These are phyloP conservation scores for Manihot esculenta DNA, from an alignment of 441 rosid genomes.

Conservation along the genomic window DNA sequence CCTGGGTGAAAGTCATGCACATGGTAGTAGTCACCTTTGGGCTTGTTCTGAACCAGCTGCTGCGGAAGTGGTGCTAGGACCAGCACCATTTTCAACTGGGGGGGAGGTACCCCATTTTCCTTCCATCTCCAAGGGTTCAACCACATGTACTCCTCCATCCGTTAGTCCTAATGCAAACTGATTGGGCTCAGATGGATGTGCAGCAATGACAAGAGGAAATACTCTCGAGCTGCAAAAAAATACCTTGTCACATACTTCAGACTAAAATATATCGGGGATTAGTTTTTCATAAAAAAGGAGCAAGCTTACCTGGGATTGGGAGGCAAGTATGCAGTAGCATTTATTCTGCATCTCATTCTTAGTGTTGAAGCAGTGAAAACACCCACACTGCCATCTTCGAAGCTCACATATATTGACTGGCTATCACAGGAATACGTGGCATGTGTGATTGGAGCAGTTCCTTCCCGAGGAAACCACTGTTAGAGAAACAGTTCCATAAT, in stretches of 20 bases:
- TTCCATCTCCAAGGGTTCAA: constrained; percentile 70
- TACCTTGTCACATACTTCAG: constrained; percentile 8
- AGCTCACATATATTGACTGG: constrained; percentile 68
- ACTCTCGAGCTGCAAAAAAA: constrained; percentile 57
- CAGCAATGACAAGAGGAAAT: constrained; percentile 72
- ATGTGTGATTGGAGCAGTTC: constrained; percentile 71
- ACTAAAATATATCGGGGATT: neutral
- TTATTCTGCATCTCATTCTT: constrained; percentile 71
- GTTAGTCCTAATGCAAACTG: constrained; percentile 81
- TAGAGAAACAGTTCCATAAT: constrained; percentile 13
- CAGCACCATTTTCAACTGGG: constrained; percentile 59
- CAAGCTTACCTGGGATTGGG: constrained; percentile 57
- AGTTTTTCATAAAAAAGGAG: no score
- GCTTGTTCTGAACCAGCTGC: constrained; percentile 52
- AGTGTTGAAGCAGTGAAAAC: constrained; percentile 61
- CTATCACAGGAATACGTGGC: constrained; percentile 83
- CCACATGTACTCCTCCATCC: constrained; percentile 68
- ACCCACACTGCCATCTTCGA: constrained; percentile 70
- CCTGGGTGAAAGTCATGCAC: constrained; percentile 20
- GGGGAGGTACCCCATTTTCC: constrained; percentile 80
- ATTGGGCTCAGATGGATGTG: constrained; percentile 73
- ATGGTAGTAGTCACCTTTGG: constrained; percentile 40
- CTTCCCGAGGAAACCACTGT: constrained; percentile 69
- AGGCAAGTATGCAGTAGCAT: constrained; percentile 58
- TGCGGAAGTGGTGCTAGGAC: constrained; percentile 45